phyloP scores from a whole-genome alignment of 1,139 yeast species.

The Suhomyces chickasaworum region DNA sequence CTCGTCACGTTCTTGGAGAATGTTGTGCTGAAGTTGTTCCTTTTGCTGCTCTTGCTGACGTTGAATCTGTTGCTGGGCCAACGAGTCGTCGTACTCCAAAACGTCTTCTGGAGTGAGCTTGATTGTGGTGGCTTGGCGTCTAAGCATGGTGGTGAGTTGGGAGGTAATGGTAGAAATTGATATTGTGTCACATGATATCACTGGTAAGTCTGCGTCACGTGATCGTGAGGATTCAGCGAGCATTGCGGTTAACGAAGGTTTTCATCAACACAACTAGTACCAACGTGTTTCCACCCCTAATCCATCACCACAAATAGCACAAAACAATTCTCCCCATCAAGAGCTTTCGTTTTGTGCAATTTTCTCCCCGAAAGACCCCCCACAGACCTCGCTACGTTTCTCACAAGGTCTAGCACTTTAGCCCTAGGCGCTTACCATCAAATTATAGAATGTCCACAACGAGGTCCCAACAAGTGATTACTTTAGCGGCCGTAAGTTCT shows the following conservation, averaged over 20 bases:
- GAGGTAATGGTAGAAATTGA: background rate
- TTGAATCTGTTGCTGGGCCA: constrained; percentile 11
- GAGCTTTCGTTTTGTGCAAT: constrained; percentile 8
- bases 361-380: constrained; percentile 1
- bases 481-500: constrained; percentile 30
- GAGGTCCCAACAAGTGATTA: constrained; percentile 35
- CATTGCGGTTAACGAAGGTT: background rate
- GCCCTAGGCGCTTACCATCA: background rate
- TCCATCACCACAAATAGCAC: constrained; percentile 1
- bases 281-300: background rate
- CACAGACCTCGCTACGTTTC: constrained; percentile 4
- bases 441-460: constrained; percentile 27
- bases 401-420: background rate
- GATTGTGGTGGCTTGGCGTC: constrained; percentile 67
- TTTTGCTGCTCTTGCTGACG: constrained; percentile 9
- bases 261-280: background rate
- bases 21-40: constrained; percentile 3
- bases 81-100: constrained; percentile 56
- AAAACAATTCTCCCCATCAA: background rate
- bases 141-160: constrained; percentile 50
- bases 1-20: constrained; percentile 10
- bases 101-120: constrained; percentile 68
- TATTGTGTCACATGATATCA: background rate
- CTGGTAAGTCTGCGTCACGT: background rate
- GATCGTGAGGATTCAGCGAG: background rate